These are phyloP conservation scores for Cinchona pubescens DNA, from an alignment of 257 asterid genomes.

Conservation along the genomic window DNA sequence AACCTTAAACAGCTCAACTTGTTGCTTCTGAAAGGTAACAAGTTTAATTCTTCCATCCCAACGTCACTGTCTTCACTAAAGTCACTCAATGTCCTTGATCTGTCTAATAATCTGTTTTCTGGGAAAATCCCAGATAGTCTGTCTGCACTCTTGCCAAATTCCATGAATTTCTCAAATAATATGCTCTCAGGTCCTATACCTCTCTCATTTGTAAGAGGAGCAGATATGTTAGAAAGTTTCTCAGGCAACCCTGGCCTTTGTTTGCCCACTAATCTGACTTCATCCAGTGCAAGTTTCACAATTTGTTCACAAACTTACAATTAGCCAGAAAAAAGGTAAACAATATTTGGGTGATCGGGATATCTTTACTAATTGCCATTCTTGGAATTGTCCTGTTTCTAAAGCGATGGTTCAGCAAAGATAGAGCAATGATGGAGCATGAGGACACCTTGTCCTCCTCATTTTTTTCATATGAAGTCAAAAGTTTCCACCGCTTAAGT, in stretches of 20 bases:
- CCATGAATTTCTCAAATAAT: conserved; percentile 75
- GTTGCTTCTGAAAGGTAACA: conserved; percentile 59
- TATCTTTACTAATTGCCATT: conserved; percentile 44
- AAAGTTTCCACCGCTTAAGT: conserved; percentile 73
- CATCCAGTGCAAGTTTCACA: conserved; percentile 30
- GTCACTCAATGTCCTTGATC: conserved; percentile 71
- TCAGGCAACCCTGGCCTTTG: conserved; percentile 69
- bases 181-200: conserved; percentile 79
- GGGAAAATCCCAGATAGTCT: conserved; percentile 67
- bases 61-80: conserved; percentile 52
- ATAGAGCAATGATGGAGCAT: conserved; percentile 31
- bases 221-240: conserved; percentile 69
- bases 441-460: conserved; percentile 58
- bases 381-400: conserved; percentile 51
- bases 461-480: conserved; percentile 63
- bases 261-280: conserved; percentile 30
- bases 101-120: conserved; percentile 52
- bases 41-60: conserved; percentile 67
- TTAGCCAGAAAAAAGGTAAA: conserved; percentile 40
- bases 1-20: conserved; percentile 57
- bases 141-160: conserved; percentile 53
- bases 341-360: conserved; percentile 52
- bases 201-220: conserved; percentile 42
- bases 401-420: conserved; percentile 48
- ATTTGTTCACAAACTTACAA: conserved; percentile 36